Percentiles rank a stretch among this genome's conserved stretches.
Evolutionary conservation across 2,329 filamentous ascomycete species (phyloP).

Genomic region (Bipolaris bicolor): DNA sequence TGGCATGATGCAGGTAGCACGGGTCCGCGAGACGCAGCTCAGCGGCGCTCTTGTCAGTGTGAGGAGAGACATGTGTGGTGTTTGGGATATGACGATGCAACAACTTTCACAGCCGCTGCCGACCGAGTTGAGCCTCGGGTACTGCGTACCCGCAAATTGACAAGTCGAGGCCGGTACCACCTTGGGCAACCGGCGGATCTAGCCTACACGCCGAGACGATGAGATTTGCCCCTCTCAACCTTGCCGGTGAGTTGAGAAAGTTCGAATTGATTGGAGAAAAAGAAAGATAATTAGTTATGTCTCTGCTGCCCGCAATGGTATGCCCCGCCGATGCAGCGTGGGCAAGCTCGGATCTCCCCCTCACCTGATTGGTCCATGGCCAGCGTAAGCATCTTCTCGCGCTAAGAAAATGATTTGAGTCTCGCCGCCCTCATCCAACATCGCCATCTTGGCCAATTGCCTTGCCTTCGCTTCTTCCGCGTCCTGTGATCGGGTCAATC

Average conservation of each 20-base stretch:
- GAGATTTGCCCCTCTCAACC: no score
- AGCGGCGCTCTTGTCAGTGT: conserved; percentile 49
- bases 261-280: neutral
- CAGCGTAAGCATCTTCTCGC: conserved; percentile 26
- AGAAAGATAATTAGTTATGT: conserved; percentile 15
- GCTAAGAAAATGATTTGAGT: conserved; percentile 43
- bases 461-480: conserved; percentile 16
- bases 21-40: conserved; percentile 46
- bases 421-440: conserved; percentile 23
- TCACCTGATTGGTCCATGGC: conserved; percentile 26
- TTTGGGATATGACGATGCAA: conserved; percentile 31
- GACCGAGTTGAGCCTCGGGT: conserved; percentile 46
- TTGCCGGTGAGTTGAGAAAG: no score
- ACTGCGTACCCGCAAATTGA: conserved; percentile 25
- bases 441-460: conserved; percentile 36
- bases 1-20: conserved; percentile 66
- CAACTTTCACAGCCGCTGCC: conserved; percentile 39
- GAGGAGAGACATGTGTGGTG: conserved; percentile 55
- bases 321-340: conserved; percentile 9
- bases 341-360: conserved; percentile 25
- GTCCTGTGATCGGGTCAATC: conserved; percentile 28
- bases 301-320: conserved; percentile 19
- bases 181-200: neutral
- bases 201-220: neutral
- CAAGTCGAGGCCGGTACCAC: neutral